Percentiles rank a stretch among this genome's conserved stretches.
These are phyloP conservation scores for Botrytis sinoallii DNA, from an alignment of 2,329 filamentous ascomycete genomes.

Conservation along the genomic window DNA sequence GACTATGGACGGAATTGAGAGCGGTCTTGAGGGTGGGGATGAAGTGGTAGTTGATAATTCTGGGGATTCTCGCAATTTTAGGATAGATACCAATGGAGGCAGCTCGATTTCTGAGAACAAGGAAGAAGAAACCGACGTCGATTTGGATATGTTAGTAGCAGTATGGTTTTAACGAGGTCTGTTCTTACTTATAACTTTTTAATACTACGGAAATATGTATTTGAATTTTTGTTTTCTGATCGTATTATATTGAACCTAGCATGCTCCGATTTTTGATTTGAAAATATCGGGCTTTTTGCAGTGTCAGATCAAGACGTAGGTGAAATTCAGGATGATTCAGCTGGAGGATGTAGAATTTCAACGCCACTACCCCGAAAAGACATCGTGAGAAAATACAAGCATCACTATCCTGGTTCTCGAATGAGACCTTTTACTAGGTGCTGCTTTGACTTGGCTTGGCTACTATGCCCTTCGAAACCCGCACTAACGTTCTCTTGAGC, in stretches of 20 bases:
- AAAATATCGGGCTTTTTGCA: neutral
- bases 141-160: constrained; percentile 18
- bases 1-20: neutral
- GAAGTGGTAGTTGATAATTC: neutral
- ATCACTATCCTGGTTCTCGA: too few species aligned
- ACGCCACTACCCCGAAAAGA: neutral
- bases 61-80: neutral
- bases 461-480: too few species aligned
- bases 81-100: too few species aligned
- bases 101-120: neutral
- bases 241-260: neutral
- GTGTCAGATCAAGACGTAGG: neutral
- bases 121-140: neutral
- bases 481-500: neutral
- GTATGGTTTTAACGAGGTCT: constrained; percentile 14
- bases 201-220: neutral
- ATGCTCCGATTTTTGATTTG: neutral
- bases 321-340: neutral
- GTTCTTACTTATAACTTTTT: constrained; percentile 1
- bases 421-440: neutral
- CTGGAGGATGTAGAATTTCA: too few species aligned
- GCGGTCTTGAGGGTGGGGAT: constrained; percentile 10
- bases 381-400: too few species aligned
- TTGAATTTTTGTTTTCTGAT: neutral
- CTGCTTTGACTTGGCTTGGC: neutral